These are phyloP conservation scores for Sarocladiaceae sp. DNA, from an alignment of 2,329 filamentous ascomycete species.

Conservation along the genomic window DNA sequence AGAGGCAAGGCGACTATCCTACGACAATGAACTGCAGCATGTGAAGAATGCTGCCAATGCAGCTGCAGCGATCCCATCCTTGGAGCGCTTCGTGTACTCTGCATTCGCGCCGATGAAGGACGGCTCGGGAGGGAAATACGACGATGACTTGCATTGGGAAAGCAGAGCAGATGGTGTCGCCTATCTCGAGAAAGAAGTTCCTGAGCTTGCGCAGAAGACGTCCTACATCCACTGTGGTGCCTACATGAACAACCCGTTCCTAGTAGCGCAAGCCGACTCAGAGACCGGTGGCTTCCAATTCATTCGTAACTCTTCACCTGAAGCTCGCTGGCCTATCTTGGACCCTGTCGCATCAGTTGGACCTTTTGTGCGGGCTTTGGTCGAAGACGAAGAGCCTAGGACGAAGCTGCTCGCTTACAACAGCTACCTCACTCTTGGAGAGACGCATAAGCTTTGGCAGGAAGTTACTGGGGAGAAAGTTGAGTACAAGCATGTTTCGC, in stretches of 20 bases:
- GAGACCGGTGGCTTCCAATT: slow-evolving; percentile 15
- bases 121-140: slow-evolving; percentile 37
- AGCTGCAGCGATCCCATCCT: slow-evolving; percentile 32
- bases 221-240: slow-evolving; percentile 19
- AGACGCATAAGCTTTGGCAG: slow-evolving; percentile 30
- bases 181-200: slow-evolving; percentile 35
- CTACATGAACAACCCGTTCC: slow-evolving; percentile 18
- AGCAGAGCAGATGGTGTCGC: slow-evolving; percentile 43
- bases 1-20: neutral
- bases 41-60: slow-evolving; percentile 51
- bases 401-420: slow-evolving; percentile 42
- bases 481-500: slow-evolving; percentile 21
- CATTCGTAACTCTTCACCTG: neutral
- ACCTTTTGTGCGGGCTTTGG: slow-evolving; percentile 36
- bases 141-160: slow-evolving; percentile 44
- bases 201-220: slow-evolving; percentile 35
- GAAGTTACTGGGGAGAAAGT: slow-evolving; percentile 31
- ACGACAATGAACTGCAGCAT: slow-evolving; percentile 39
- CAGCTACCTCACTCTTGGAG: slow-evolving; percentile 26
- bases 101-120: slow-evolving; percentile 40
- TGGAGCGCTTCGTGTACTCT: slow-evolving; percentile 45
- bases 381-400: slow-evolving; percentile 30
- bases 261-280: slow-evolving; percentile 17
- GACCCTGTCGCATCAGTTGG: slow-evolving; percentile 34
- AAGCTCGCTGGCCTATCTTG: slow-evolving; percentile 28